These are phyloP conservation scores for Quercus lobata DNA, from an alignment of 331 rosid species.

Conservation along the genomic window DNA sequence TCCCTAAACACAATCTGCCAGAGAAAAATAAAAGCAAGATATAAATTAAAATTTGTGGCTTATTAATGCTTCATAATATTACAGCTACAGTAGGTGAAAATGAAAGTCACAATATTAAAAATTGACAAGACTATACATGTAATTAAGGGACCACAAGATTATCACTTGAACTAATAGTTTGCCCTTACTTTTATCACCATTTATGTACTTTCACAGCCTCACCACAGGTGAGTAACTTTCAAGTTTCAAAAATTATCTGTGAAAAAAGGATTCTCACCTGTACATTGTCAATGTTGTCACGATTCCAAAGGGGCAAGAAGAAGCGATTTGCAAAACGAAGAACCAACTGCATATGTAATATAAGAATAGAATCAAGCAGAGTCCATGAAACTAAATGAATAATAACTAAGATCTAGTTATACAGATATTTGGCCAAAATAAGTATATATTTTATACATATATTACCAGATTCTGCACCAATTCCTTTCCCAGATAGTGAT, in stretches of 20 bases:
- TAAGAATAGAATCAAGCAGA: constrained; percentile 29
- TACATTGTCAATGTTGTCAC: constrained; percentile 89
- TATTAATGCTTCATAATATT: constrained; percentile 15
- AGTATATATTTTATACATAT: background rate
- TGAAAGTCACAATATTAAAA: background rate
- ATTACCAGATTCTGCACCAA: constrained; percentile 94
- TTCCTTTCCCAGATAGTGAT: constrained; percentile 96
- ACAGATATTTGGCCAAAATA: constrained; percentile 12
- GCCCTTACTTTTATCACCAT: constrained; percentile 4
- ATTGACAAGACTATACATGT: background rate
- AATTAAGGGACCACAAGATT: background rate
- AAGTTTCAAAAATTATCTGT: background rate
- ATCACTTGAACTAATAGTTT: background rate
- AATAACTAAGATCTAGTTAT: constrained; percentile 10
- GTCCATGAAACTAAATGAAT: constrained; percentile 12
- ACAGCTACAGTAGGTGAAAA: constrained; percentile 4
- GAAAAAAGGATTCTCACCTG: constrained; percentile 58
- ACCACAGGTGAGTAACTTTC: constrained; percentile 5
- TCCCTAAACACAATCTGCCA: constrained; percentile 93
- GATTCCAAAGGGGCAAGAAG: constrained; percentile 96
- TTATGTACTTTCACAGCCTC: constrained; percentile 1
- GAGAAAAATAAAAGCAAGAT: constrained; percentile 15
- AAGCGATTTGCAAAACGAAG: constrained; percentile 97
- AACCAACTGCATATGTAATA: constrained; percentile 65
- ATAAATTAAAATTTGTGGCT: constrained; percentile 8